Base-by-base conservation (phyloP, 2,329 filamentous ascomycete species). In the Colletotrichum plurivorum region DNA sequence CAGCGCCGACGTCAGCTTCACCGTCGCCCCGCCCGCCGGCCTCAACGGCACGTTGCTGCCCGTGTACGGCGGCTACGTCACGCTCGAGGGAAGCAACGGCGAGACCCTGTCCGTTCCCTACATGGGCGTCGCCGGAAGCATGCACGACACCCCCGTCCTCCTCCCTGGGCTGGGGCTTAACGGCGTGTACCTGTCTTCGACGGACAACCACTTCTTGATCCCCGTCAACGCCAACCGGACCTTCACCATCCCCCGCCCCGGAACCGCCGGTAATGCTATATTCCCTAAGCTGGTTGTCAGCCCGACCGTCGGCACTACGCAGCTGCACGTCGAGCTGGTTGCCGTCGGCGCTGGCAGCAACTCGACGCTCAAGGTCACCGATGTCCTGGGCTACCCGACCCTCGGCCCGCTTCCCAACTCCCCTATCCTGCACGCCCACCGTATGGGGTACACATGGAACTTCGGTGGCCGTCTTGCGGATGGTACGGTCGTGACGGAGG, bases 41-140 rank as follows among this genome's bases (percentile, higher is more conserved):
- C 70, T 81, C 9, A 73, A 79, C 46, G 68, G 70, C 7, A 71
- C 69, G 1, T 76, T 75, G 5, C 71, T 84, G 22, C 82, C 82
- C 5, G 76, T 84, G 8, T 85, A 84, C 74, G 80, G 79, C 18
- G 83, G 83, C 22, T 84, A 79, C 74, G 75, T 85, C 54, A 75
- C 80, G 13, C 73, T 85, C 59, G 80, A 79, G 46, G 77, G 77
- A 55, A 79, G 77, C 41, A 80, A 80, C 43, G 77, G 76, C 22
- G 77, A 80, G 10, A 71, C 73, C 16, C 75, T 83, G 18, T 74
- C 75, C 5, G 70, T 84, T 12, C 82, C 82, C 2, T 84, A 84
- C 72, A 75, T 81, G 25, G 82, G 82, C 15, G 72, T 81, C 7
- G 75, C 71, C 5, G 77, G 78, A 6, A 73, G 71, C 67, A 71